These are phyloP conservation scores for Magnaporthiopsis poae DNA, from an alignment of 2,329 filamentous ascomycete genomes.

Conservation along the genomic window DNA sequence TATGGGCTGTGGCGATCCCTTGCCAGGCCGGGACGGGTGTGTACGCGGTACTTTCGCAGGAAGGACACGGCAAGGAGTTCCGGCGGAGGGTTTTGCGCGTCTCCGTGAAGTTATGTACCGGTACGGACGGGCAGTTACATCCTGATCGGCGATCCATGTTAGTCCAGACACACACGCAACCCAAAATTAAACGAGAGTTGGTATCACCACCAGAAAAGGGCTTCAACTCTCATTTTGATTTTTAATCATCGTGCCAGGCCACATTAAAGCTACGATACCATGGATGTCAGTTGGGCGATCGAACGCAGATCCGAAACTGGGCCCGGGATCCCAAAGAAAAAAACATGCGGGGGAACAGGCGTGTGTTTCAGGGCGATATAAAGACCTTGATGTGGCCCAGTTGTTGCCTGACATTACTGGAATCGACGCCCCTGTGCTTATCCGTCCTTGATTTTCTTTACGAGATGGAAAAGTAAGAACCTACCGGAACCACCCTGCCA, in stretches of 20 bases:
- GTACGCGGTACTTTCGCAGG: neutral
- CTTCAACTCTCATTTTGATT: too few species aligned
- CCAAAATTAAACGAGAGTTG: too few species aligned
- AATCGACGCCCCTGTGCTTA: neutral
- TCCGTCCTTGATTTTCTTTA: too few species aligned
- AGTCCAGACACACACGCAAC: too few species aligned
- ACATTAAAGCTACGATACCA: too few species aligned
- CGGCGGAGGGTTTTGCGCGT: neutral
- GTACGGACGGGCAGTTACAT: neutral
- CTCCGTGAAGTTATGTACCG: neutral
- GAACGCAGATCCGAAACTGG: neutral
- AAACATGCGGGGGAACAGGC: neutral
- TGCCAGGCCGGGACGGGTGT: neutral
- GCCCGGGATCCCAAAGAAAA: neutral
- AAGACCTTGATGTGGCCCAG: neutral
- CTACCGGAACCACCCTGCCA: too few species aligned
- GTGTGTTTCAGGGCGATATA: neutral
- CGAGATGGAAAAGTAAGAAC: too few species aligned
- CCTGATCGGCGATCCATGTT: too few species aligned
- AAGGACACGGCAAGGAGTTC: neutral
- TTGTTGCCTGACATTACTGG: neutral
- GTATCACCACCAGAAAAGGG: too few species aligned
- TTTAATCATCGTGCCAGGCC: too few species aligned
- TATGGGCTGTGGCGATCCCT: neutral
- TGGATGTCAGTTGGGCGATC: neutral